Evolutionary conservation across 345 rosid genomes (phyloP), one percentile per base, ranked within the genome.

Genomic region (Hypericum androsaemum): DNA sequence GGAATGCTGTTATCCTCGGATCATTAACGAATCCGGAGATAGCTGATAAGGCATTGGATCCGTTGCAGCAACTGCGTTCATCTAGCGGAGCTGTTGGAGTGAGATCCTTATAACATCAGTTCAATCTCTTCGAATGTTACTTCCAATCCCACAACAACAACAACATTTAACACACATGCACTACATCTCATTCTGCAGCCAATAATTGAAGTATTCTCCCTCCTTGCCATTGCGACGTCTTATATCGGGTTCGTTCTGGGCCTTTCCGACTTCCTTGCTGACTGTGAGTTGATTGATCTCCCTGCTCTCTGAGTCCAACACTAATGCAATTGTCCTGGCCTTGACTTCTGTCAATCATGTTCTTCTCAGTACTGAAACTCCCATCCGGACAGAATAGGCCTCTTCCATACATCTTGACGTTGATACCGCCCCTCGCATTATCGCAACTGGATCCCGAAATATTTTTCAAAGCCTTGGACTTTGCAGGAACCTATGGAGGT

Each of bases 401-500:
- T 50, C 65, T 78, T 12, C 76, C 83, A 0, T 89, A 83, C 73
- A 60, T 80, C 45, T 69, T 86, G 65, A 86, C 95, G 10, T 63
- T 89, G 74, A 52, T 86, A 70, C 97, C 94, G 5, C 97, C 95
- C 6, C 61, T 84, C 59, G 40, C 63, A 39, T 78, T 89, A 45
- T 68, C 97, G 38, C 53, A 81, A 60, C 78, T 89, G 12, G 86
- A 84, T 66, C 97, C 97, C 4, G 94, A 84, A 72, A 86, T 89
- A 62, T 89, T 89, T 67, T 86, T 86, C 78, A 84, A 82, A 63
- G 95, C 97, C 44, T 69, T 89, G 77, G 95, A 86, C 66, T 84
- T 89, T 66, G 90, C 97, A 6, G 97, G 97, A 51, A 82, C 95
- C 13, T 86, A 86, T 60, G 97, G 95, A 84, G 97, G 95, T 86